Evolutionary conservation across 2,329 filamentous ascomycete species (phyloP).

Genomic region (Blastomyces emzantsi): DNA sequence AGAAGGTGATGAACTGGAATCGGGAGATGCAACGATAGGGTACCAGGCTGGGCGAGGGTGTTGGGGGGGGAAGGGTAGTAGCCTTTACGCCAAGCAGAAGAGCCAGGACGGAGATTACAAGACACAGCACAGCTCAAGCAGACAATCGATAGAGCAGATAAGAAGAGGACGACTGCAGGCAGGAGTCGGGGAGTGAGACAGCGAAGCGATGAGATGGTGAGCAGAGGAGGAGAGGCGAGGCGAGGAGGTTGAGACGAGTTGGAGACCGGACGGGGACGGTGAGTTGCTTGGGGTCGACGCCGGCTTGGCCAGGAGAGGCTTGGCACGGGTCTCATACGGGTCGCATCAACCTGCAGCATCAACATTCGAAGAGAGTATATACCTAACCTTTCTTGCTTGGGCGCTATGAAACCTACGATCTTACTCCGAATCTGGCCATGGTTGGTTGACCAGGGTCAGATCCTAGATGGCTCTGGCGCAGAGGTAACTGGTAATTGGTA

Average conservation of each 20-base stretch:
- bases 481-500: too few relatives aligned
- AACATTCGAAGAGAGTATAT: too few relatives aligned
- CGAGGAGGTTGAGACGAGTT: neutral
- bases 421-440: neutral
- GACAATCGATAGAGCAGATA: neutral
- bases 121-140: neutral
- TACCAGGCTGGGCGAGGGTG: neutral
- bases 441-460: neutral
- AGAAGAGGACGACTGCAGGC: neutral
- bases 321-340: neutral
- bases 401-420: neutral
- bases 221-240: neutral
- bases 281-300: neutral
- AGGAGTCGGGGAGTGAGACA: neutral
- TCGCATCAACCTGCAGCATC: neutral
- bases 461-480: neutral
- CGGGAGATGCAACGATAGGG: neutral
- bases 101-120: neutral
- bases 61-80: neutral
- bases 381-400: neutral
- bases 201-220: neutral
- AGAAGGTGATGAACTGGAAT: neutral
- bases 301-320: neutral
- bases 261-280: neutral
- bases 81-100: neutral